Conservation (phyloP, 1,139 yeast genomes). For the Suhomyces taliae region DNA sequence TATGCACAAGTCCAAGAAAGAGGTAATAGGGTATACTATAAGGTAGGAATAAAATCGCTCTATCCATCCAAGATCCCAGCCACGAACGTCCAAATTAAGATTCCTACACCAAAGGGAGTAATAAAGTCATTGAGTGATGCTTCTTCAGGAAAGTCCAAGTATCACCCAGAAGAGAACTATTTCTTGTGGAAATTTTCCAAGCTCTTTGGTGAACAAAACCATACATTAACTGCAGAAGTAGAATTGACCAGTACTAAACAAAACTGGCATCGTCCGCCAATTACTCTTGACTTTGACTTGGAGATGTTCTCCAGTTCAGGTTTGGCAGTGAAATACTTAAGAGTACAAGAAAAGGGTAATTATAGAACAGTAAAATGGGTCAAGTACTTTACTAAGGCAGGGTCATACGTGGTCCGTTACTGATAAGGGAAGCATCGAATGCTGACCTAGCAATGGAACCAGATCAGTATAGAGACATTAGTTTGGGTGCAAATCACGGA, state of each 20-base stretch:
- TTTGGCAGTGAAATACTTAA: constrained; percentile 67
- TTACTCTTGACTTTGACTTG: constrained; percentile 65
- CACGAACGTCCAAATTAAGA: constrained; percentile 58
- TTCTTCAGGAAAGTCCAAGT: constrained; percentile 69
- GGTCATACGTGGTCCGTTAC: constrained; percentile 76
- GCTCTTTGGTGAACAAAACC: constrained; percentile 67
- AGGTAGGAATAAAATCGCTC: constrained; percentile 60
- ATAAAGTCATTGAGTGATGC: constrained; percentile 49
- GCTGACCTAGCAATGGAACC: too few species aligned
- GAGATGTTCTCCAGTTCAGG: constrained; percentile 84
- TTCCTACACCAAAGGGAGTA: constrained; percentile 73
- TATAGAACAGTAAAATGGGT: constrained; percentile 87
- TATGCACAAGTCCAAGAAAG: constrained; percentile 58
- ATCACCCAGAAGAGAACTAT: constrained; percentile 62
- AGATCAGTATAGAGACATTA: too few species aligned
- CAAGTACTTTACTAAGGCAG: constrained; percentile 70
- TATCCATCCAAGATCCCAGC: constrained; percentile 66
- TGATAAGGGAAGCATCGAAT: constrained; percentile 16
- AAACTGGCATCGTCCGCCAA: constrained; percentile 74
- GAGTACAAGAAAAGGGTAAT: constrained; percentile 63
- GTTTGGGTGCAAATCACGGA: too few species aligned
- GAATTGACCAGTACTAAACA: constrained; percentile 31
- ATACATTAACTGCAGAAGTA: constrained; percentile 52
- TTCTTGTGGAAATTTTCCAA: constrained; percentile 72
- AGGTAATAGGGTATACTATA: constrained; percentile 56